These are phyloP conservation scores for Hygrophoropsis aurantiaca DNA, from an alignment of 768 basidiomycete genomes.

Conservation along the genomic window DNA sequence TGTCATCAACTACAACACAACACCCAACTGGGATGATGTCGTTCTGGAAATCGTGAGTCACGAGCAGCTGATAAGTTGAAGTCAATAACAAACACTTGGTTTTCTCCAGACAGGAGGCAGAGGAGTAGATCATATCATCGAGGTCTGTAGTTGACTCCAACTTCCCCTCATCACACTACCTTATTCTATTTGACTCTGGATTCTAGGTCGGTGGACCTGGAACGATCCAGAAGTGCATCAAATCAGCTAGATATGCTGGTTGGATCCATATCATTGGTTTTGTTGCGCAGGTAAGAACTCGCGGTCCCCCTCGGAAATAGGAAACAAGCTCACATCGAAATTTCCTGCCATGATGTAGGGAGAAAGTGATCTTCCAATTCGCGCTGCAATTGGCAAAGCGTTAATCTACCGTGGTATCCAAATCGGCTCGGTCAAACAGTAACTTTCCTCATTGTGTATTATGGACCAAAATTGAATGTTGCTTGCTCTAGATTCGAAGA, in stretches of 20 bases:
- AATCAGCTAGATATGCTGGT: constrained; percentile 40
- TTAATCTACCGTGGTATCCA: constrained; percentile 50
- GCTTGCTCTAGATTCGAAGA: constrained; percentile 43
- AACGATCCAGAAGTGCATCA: constrained; percentile 46
- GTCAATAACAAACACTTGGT: no score
- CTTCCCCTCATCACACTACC: not conserved
- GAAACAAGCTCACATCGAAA: no score
- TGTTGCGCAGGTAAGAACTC: constrained; percentile 38
- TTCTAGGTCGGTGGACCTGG: constrained; percentile 53
- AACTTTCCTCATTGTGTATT: not conserved
- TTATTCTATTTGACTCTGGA: not conserved
- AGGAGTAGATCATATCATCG: constrained; percentile 37
- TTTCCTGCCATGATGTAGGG: constrained; percentile 18
- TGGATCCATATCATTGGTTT: constrained; percentile 51
- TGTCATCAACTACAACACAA: constrained; percentile 61
- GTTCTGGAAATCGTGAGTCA: constrained; percentile 42
- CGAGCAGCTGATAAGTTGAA: no score
- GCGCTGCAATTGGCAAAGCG: constrained; percentile 38
- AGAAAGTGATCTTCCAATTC: constrained; percentile 27
- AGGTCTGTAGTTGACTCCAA: constrained; percentile 8
- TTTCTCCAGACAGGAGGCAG: constrained; percentile 26
- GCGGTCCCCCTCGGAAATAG: no score
- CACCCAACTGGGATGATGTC: constrained; percentile 58
- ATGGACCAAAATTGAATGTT: not conserved
- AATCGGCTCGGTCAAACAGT: constrained; percentile 61